Evolutionary conservation across 352 stramenopile genomes (phyloP).

Genomic region (Aphanomyces invadans): DNA sequence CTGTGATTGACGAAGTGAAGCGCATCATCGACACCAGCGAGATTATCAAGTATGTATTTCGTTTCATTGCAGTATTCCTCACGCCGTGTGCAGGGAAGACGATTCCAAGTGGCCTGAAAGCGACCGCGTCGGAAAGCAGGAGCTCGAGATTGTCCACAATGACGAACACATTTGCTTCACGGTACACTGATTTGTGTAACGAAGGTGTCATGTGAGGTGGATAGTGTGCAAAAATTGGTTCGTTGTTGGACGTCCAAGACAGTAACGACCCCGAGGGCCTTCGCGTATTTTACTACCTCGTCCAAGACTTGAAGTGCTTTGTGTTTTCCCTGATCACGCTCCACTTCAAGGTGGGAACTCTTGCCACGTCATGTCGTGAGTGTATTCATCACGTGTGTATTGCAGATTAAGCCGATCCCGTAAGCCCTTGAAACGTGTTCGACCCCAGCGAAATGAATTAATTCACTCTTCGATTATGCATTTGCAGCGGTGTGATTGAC

Average conservation of each 20-base stretch:
- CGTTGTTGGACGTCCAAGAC: conserved; percentile 90
- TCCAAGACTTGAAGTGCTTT: conserved; percentile 96
- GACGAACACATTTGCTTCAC: conserved; percentile 97
- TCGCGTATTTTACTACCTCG: conserved; percentile 94
- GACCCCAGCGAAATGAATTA: too few relatives aligned
- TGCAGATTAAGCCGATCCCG: neutral
- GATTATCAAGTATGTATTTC: conserved; percentile 69
- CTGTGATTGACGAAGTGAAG: conserved; percentile 91
- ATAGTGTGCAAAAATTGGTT: conserved; percentile 94
- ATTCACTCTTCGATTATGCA: too few relatives aligned
- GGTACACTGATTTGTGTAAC: conserved; percentile 35
- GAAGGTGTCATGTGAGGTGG: too few relatives aligned
- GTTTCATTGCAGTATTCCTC: neutral
- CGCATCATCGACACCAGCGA: conserved; percentile 89
- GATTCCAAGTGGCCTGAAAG: conserved; percentile 95
- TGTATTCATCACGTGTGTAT: neutral
- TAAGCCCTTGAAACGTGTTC: too few relatives aligned
- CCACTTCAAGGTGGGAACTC: conserved; percentile 92
- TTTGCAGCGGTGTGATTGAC: too few relatives aligned
- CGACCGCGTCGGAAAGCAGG: conserved; percentile 87
- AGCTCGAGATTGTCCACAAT: conserved; percentile 94
- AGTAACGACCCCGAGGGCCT: conserved; percentile 94
- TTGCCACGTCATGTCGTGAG: too few relatives aligned
- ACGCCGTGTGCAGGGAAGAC: conserved; percentile 53
- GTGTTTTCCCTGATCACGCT: conserved; percentile 95